A percentile compares a stretch with the other conserved stretches of the same genome.
Evolutionary conservation across 768 basidiomycete species (phyloP).

Genomic region (Fomitopsis serialis): DNA sequence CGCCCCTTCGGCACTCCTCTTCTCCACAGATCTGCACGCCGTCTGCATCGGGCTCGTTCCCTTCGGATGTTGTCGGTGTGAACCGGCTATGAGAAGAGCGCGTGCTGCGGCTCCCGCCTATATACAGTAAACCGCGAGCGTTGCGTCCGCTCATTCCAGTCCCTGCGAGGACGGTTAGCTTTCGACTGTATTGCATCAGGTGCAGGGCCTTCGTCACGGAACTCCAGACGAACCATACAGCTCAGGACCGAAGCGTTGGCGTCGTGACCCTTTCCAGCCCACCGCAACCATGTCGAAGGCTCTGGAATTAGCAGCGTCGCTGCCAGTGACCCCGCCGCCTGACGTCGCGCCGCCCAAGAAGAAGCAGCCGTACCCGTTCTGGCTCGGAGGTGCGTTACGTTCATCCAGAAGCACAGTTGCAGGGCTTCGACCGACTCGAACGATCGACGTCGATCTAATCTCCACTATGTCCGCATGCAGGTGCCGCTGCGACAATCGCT

Average conservation of each 20-base stretch:
- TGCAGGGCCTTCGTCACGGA: neutral
- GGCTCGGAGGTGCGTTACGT: conserved; percentile 60
- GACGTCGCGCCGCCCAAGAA: conserved; percentile 29
- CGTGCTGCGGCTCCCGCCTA: neutral
- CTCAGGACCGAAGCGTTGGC: no score
- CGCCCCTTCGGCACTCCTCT: neutral
- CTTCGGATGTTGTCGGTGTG: neutral
- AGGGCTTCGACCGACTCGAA: neutral
- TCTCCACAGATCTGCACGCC: neutral
- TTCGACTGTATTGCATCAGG: neutral
- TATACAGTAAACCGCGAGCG: neutral
- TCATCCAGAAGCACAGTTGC: neutral
- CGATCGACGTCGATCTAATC: conserved; percentile 3
- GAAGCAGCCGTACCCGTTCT: conserved; percentile 82
- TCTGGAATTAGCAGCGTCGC: conserved; percentile 2
- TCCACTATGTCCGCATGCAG: conserved; percentile 22
- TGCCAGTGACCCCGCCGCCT: conserved; percentile 1
- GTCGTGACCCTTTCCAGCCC: neutral
- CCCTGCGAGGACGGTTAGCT: neutral
- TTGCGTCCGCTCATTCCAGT: neutral
- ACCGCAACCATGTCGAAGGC: neutral
- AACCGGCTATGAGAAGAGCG: neutral
- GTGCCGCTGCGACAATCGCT: conserved; percentile 79
- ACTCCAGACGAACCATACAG: neutral
- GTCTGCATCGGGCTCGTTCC: neutral